Percentiles rank a stretch among this genome's conserved stretches.
These are phyloP conservation scores for Mollisiaceae sp. DNA, from an alignment of 2,329 filamentous ascomycete genomes.

Conservation along the genomic window DNA sequence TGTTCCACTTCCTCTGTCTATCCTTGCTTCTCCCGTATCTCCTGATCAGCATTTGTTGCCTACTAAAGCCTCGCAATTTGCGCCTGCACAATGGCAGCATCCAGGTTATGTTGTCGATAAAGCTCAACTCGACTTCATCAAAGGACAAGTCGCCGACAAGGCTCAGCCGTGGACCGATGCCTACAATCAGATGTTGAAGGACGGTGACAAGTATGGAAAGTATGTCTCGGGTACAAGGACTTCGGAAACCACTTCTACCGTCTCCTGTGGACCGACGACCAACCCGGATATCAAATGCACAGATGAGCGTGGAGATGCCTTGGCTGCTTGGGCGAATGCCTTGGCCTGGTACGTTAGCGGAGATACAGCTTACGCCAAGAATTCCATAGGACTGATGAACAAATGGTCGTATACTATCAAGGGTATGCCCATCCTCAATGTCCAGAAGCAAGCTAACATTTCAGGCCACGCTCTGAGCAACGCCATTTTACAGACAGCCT, in stretches of 20 bases:
- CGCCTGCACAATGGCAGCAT: slow-evolving; percentile 17
- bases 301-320: slow-evolving; percentile 39
- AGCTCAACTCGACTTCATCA: slow-evolving; percentile 19
- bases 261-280: slow-evolving; percentile 40
- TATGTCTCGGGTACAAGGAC: slow-evolving; percentile 24
- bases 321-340: slow-evolving; percentile 40
- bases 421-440: slow-evolving; percentile 10
- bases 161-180: slow-evolving; percentile 28
- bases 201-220: slow-evolving; percentile 26
- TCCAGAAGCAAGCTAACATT: slow-evolving; percentile 1
- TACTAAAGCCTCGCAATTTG: slow-evolving; percentile 13
- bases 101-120: slow-evolving; percentile 19
- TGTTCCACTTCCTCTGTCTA: neutral
- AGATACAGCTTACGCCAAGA: slow-evolving; percentile 33
- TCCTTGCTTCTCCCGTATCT: neutral
- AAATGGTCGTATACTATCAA: slow-evolving; percentile 37
- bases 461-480: slow-evolving; percentile 34
- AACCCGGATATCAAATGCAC: slow-evolving; percentile 39
- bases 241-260: slow-evolving; percentile 26
- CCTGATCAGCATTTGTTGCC: slow-evolving; percentile 4
- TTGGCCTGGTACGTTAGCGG: slow-evolving; percentile 38
- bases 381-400: slow-evolving; percentile 41
- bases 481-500: slow-evolving; percentile 40
- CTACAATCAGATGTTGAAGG: slow-evolving; percentile 28
- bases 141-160: slow-evolving; percentile 12